Conservation (phyloP, 1,284 basidiomycete species). For the Porodaedalea pini region DNA sequence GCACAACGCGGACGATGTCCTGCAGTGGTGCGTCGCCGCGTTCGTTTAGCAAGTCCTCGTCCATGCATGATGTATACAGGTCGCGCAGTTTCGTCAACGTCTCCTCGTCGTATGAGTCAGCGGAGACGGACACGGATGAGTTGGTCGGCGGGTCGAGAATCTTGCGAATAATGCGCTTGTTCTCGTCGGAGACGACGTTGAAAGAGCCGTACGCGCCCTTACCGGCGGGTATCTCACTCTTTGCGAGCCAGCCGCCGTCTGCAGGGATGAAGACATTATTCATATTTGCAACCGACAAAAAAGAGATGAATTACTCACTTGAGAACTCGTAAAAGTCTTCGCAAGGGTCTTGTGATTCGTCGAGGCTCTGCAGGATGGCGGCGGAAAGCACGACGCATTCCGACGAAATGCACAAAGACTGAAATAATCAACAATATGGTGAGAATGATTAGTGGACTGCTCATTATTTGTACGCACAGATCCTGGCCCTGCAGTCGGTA, state of each 20-base stretch:
- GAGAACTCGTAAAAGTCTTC: conserved; percentile 94
- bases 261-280: background rate
- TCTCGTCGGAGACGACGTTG: conserved; percentile 57
- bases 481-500: conserved; percentile 44
- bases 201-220: conserved; percentile 69
- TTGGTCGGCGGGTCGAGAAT: conserved; percentile 46
- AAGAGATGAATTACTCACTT: conserved; percentile 47
- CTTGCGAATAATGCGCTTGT: conserved; percentile 59
- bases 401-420: conserved; percentile 72
- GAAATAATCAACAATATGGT: conserved; percentile 17
- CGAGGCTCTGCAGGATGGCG: conserved; percentile 77
- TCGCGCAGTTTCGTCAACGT: conserved; percentile 78
- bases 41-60: conserved; percentile 63
- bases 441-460: conserved; percentile 26
- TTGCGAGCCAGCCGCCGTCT: conserved; percentile 82
- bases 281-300: conserved; percentile 7
- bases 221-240: conserved; percentile 81
- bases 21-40: conserved; percentile 61
- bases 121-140: conserved; percentile 24
- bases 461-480: conserved; percentile 38
- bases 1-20: conserved; percentile 54
- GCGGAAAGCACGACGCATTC: conserved; percentile 85
- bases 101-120: conserved; percentile 53
- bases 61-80: conserved; percentile 82
- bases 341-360: conserved; percentile 85